phyloP scores from a whole-genome alignment of 176 grass and related monocot species.

The Musa schizocarpa region DNA sequence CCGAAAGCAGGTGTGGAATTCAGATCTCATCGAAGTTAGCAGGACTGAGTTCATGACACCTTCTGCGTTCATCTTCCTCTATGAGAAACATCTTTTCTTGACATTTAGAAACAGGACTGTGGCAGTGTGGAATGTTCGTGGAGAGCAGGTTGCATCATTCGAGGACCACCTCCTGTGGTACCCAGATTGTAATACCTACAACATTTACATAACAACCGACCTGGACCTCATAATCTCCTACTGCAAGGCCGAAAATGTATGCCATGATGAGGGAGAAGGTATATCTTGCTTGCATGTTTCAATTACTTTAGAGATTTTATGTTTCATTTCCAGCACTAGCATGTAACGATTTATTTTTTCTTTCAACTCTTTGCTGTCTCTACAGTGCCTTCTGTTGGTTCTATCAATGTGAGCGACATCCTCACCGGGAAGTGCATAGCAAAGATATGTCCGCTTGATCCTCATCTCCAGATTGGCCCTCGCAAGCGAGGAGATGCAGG shows the following conservation, averaged over 20 bases:
- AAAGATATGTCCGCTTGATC: constrained; percentile 48
- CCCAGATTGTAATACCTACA: constrained; percentile 63
- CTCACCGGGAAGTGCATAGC: constrained; percentile 62
- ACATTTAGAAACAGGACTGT: constrained; percentile 62
- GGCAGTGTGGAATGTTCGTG: constrained; percentile 60
- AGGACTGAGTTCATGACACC: constrained; percentile 66
- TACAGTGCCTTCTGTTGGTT: constrained; percentile 34
- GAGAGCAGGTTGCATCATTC: constrained; percentile 61
- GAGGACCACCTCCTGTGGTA: constrained; percentile 65
- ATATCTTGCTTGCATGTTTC: background rate
- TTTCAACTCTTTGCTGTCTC: background rate
- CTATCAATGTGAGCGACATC: constrained; percentile 77
- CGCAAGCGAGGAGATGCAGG: constrained; percentile 32
- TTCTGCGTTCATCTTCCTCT: constrained; percentile 67
- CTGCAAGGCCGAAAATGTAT: constrained; percentile 34
- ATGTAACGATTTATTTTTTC: background rate
- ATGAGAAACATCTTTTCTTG: constrained; percentile 63
- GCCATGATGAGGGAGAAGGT: constrained; percentile 30
- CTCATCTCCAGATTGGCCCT: constrained; percentile 32
- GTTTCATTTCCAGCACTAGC: background rate
- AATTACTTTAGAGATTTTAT: background rate
- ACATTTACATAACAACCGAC: constrained; percentile 64
- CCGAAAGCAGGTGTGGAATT: constrained; percentile 47
- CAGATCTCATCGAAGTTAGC: constrained; percentile 53
- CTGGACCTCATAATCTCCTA: constrained; percentile 67